Conservation (phyloP, 495 filamentous ascomycete species). For the Aspergillus coremiiformis region DNA sequence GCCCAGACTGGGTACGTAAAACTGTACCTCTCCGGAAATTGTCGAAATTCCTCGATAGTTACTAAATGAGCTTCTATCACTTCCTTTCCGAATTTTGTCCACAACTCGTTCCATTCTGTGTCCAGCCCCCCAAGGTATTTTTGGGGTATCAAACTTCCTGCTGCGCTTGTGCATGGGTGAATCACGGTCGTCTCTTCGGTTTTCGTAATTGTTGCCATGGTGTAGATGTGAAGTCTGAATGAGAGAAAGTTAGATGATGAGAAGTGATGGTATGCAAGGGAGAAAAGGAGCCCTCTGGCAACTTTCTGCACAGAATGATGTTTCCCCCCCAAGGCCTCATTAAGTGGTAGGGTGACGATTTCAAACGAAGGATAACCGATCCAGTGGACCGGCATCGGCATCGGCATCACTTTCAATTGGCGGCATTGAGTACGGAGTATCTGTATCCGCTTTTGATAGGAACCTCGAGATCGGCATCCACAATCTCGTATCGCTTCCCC, state of each 20-base stretch:
- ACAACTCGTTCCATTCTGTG: conserved; percentile 15
- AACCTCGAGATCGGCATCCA: background rate
- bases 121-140: conserved; percentile 11
- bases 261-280: background rate
- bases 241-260: background rate
- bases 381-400: background rate
- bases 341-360: too few relatives aligned
- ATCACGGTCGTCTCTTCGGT: background rate
- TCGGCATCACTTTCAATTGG: conserved; percentile 2
- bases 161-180: background rate
- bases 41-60: conserved; percentile 28
- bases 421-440: too few relatives aligned
- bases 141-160: conserved; percentile 6
- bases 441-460: background rate
- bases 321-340: too few relatives aligned
- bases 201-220: background rate
- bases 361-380: background rate
- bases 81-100: conserved; percentile 11
- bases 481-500: background rate
- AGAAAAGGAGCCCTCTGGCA: background rate
- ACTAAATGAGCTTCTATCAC: conserved; percentile 17
- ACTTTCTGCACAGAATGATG: too few relatives aligned
- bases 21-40: conserved; percentile 27
- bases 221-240: background rate
- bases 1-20: conserved; percentile 28